phyloP scores from a whole-genome alignment of 176 grass and related monocot species.

The Lolium perenne region DNA sequence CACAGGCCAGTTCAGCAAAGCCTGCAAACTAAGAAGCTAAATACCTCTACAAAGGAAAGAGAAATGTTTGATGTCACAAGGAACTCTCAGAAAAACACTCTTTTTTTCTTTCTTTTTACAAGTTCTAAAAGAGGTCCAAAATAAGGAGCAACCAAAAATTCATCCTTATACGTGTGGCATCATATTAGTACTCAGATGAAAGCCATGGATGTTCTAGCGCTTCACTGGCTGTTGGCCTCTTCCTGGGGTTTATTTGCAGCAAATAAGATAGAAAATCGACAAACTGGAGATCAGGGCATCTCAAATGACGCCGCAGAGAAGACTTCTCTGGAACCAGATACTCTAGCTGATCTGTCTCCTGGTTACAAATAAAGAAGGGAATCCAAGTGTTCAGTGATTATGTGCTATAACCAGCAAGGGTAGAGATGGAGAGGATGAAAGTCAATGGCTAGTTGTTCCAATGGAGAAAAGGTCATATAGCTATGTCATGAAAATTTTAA shows the following conservation, averaged over 20 bases:
- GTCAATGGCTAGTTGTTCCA: neutral
- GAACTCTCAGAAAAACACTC: constrained; percentile 26
- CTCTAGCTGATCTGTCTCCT: constrained; percentile 82
- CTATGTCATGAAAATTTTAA: neutral
- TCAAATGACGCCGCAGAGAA: constrained; percentile 64
- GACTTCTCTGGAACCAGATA: constrained; percentile 79
- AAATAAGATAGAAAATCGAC: constrained; percentile 87
- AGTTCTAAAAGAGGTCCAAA: constrained; percentile 28
- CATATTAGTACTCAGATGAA: constrained; percentile 59
- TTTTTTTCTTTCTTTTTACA: neutral
- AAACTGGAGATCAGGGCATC: constrained; percentile 71
- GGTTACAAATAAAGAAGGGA: constrained; percentile 35
- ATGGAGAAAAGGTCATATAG: neutral
- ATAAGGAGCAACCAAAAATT: constrained; percentile 13
- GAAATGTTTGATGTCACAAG: constrained; percentile 33
- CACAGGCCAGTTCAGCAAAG: constrained; percentile 32
- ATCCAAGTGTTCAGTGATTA: constrained; percentile 16
- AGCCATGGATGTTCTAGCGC: constrained; percentile 85
- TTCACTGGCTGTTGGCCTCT: constrained; percentile 82
- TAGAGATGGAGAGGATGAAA: neutral
- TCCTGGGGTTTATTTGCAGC: constrained; percentile 91
- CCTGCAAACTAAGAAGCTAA: constrained; percentile 39
- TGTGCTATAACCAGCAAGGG: neutral
- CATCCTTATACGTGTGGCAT: constrained; percentile 14
- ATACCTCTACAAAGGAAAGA: constrained; percentile 30